A percentile compares a stretch with the other conserved stretches of the same genome.
phyloP scores from a whole-genome alignment of 495 filamentous ascomycete species.

The Cenococcum geophilum region DNA sequence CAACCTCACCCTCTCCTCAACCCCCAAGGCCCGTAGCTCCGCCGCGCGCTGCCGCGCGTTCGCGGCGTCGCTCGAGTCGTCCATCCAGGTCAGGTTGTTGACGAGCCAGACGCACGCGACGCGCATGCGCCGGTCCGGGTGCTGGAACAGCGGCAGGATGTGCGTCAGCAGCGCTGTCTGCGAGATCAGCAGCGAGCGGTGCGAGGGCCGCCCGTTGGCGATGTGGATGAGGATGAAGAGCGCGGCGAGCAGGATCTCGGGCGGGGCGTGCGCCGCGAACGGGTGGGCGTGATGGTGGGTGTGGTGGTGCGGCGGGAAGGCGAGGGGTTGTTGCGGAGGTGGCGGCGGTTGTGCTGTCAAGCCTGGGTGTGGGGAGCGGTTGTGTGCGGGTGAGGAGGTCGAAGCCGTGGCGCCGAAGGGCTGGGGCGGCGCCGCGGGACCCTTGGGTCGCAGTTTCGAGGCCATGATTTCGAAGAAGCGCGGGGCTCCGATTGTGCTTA shows the following conservation, averaged over 20 bases:
- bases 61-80: slow-evolving; percentile 58
- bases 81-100: slow-evolving; percentile 74
- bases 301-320: too few relatives aligned
- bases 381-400: not conserved
- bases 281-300: not conserved
- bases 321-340: too few relatives aligned
- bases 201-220: slow-evolving; percentile 67
- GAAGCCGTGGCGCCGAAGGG: slow-evolving; percentile 11
- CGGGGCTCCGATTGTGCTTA: slow-evolving; percentile 66
- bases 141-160: slow-evolving; percentile 55
- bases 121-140: slow-evolving; percentile 63
- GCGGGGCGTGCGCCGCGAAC: slow-evolving; percentile 13
- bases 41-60: slow-evolving; percentile 57
- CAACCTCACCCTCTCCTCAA: slow-evolving; percentile 55
- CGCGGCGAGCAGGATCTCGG: slow-evolving; percentile 68
- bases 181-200: slow-evolving; percentile 67
- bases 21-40: slow-evolving; percentile 65
- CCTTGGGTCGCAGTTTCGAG: slow-evolving; percentile 53
- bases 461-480: slow-evolving; percentile 69
- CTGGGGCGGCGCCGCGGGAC: not conserved
- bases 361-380: not conserved
- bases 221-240: slow-evolving; percentile 78
- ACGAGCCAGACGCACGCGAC: slow-evolving; percentile 71
- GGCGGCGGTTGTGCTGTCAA: too few relatives aligned
- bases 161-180: slow-evolving; percentile 52